Percentiles rank a stretch among this genome's conserved stretches.
Evolutionary conservation across 2,329 filamentous ascomycete genomes (phyloP).

Genomic region (Rachicladosporium sp.): DNA sequence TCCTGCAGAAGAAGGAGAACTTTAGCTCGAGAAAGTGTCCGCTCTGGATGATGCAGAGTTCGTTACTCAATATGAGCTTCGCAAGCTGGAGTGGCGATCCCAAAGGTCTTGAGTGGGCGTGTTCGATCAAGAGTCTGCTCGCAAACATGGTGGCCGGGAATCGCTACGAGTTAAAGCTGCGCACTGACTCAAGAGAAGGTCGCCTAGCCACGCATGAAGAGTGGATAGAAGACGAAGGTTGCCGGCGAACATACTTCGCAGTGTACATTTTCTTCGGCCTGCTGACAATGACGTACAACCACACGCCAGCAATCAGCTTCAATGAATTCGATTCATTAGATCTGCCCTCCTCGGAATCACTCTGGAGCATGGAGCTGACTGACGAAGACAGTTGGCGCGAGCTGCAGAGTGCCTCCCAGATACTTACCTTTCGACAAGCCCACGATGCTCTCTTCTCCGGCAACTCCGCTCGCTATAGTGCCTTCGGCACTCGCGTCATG

Average conservation of each 20-base stretch:
- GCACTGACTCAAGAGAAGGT: constrained; percentile 73
- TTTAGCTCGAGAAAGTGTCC: constrained; percentile 97
- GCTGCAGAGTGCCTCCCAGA: constrained; percentile 55
- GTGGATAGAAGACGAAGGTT: constrained; percentile 96
- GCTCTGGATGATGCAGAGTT: constrained; percentile 96
- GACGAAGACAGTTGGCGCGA: constrained; percentile 81
- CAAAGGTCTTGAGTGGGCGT: constrained; percentile 96
- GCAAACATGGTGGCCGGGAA: constrained; percentile 99
- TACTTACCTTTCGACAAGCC: constrained; percentile 81
- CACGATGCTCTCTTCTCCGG: constrained; percentile 95
- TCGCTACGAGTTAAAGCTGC: constrained; percentile 87
- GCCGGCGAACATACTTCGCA: constrained; percentile 90
- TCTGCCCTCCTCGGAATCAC: constrained; percentile 80
- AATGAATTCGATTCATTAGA: constrained; percentile 93
- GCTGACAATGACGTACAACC: constrained; percentile 90
- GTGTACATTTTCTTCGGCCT: constrained; percentile 99
- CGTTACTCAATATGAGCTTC: constrained; percentile 95
- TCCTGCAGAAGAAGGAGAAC: constrained; percentile 95
- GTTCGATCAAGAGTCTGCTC: constrained; percentile 93
- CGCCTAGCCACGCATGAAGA: constrained; percentile 66
- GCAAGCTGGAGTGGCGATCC: constrained; percentile 98
- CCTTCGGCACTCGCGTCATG: constrained; percentile 94
- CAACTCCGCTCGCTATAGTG: constrained; percentile 80
- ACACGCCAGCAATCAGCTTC: constrained; percentile 94
- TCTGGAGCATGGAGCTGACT: constrained; percentile 76